A percentile compares a stretch with the other conserved stretches of the same genome.
Conservation (phyloP, 2,329 filamentous ascomycete species). For the Fusarium pilosicola region DNA sequence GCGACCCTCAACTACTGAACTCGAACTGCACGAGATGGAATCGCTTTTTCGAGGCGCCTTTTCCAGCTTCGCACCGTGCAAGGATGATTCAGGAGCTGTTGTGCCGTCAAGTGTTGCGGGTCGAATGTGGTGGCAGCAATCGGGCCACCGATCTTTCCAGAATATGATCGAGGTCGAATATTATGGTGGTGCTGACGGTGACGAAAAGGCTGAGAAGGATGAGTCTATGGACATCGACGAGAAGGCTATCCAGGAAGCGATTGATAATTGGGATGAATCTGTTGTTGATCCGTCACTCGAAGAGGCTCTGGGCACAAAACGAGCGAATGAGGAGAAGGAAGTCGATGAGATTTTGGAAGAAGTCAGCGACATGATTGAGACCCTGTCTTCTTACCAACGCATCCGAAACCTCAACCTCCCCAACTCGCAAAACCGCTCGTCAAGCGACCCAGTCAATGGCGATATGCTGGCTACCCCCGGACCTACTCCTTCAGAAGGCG, state of each 20-base stretch:
- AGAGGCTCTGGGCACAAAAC: constrained; percentile 61
- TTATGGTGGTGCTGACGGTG: constrained; percentile 53
- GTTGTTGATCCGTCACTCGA: constrained; percentile 68
- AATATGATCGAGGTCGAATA: constrained; percentile 67
- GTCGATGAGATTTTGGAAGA: constrained; percentile 76
- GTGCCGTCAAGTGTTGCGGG: constrained; percentile 74
- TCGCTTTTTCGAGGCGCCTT: constrained; percentile 80
- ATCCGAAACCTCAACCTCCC: constrained; percentile 78
- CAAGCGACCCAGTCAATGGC: constrained; percentile 70
- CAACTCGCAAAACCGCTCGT: constrained; percentile 69
- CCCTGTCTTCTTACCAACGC: constrained; percentile 79
- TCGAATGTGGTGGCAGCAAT: constrained; percentile 80
- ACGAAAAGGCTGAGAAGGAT: constrained; percentile 47
- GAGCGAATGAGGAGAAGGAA: constrained; percentile 71
- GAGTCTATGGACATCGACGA: constrained; percentile 60
- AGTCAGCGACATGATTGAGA: constrained; percentile 80
- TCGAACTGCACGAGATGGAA: constrained; percentile 75
- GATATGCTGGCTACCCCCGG: constrained; percentile 76
- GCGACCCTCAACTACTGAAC: constrained; percentile 65
- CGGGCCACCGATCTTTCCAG: constrained; percentile 73
- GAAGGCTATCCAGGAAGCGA: constrained; percentile 61
- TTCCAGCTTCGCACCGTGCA: constrained; percentile 81
- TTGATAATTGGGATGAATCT: constrained; percentile 68
- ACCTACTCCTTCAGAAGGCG: constrained; percentile 72
- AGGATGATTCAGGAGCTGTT: constrained; percentile 77